phyloP scores from a whole-genome alignment of 768 basidiomycete genomes.

The Lactifluus volemus region DNA sequence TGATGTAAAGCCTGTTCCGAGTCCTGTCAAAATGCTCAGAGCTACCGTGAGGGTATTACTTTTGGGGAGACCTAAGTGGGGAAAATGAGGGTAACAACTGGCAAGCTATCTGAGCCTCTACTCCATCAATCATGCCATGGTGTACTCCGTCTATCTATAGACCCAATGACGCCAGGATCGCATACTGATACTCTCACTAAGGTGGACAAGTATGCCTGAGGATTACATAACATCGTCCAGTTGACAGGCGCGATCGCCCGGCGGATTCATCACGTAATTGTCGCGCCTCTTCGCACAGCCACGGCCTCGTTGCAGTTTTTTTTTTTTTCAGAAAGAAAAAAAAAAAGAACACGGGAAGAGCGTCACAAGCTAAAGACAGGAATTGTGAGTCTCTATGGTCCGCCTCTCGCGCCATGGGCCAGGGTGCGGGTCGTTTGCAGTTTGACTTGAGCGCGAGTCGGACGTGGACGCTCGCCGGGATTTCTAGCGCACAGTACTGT shows the following conservation, averaged over 20 bases:
- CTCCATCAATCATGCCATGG: too few relatives aligned
- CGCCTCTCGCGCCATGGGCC: slow-evolving; percentile 59
- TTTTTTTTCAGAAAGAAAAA: background rate
- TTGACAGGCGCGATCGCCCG: too few relatives aligned
- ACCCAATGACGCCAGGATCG: too few relatives aligned
- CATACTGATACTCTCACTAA: too few relatives aligned
- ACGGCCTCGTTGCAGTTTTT: too few relatives aligned
- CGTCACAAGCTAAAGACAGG: slow-evolving; percentile 71
- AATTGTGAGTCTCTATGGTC: slow-evolving; percentile 67
- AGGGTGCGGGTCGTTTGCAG: slow-evolving; percentile 68
- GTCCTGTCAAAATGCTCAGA: background rate
- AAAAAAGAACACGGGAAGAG: slow-evolving; percentile 39
- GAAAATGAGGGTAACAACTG: slow-evolving; percentile 4
- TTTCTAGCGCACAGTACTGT: slow-evolving; percentile 84
- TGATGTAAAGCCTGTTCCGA: background rate
- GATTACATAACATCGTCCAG: too few relatives aligned
- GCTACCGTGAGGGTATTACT: slow-evolving; percentile 1
- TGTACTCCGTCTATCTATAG: too few relatives aligned
- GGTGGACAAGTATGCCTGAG: too few relatives aligned
- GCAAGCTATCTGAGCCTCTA: background rate
- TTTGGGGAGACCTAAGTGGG: background rate
- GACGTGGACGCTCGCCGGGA: slow-evolving; percentile 70
- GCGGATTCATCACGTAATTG: too few relatives aligned
- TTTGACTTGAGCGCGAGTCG: slow-evolving; percentile 67
- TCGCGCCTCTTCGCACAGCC: too few relatives aligned